These are phyloP conservation scores for Endotrypanum monterogeii DNA, from an alignment of 208 protist genomes.

Conservation along the genomic window DNA sequence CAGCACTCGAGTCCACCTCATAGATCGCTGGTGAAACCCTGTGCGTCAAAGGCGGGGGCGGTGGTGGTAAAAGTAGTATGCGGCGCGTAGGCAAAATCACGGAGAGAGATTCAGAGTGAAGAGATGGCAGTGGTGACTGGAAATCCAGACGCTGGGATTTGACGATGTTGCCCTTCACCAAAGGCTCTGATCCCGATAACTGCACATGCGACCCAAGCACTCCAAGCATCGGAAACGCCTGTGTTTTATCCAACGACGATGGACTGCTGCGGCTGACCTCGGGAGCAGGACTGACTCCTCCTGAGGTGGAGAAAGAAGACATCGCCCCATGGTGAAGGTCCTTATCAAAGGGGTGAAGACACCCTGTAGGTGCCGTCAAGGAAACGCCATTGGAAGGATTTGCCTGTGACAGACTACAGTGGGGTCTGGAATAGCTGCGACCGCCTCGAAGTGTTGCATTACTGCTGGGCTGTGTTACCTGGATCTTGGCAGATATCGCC, in stretches of 20 bases:
- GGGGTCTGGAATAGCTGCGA: not conserved
- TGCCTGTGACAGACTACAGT: not conserved
- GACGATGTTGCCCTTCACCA: conserved; percentile 3
- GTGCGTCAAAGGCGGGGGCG: not conserved
- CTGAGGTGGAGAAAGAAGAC: not conserved
- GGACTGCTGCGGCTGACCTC: conserved; percentile 8
- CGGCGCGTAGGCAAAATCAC: not conserved
- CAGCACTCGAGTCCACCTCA: not conserved
- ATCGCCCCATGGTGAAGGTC: not conserved
- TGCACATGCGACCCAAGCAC: not conserved
- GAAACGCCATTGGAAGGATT: not conserved
- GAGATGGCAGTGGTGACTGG: not conserved
- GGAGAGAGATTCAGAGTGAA: not conserved
- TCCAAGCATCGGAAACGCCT: not conserved
- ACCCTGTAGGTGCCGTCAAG: not conserved
- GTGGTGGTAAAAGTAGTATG: not conserved
- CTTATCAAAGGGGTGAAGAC: not conserved
- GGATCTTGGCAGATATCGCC: not conserved
- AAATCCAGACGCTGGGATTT: not conserved
- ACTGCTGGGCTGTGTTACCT: not conserved
- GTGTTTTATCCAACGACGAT: conserved; percentile 12
- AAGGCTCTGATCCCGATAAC: conserved; percentile 1
- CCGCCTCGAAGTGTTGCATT: not conserved
- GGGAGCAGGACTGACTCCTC: not conserved
- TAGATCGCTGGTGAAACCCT: too few species aligned